Percentiles rank a stretch among this genome's conserved stretches.
phyloP scores from a whole-genome alignment of 257 asterid species.

The Primulina tabacum region DNA sequence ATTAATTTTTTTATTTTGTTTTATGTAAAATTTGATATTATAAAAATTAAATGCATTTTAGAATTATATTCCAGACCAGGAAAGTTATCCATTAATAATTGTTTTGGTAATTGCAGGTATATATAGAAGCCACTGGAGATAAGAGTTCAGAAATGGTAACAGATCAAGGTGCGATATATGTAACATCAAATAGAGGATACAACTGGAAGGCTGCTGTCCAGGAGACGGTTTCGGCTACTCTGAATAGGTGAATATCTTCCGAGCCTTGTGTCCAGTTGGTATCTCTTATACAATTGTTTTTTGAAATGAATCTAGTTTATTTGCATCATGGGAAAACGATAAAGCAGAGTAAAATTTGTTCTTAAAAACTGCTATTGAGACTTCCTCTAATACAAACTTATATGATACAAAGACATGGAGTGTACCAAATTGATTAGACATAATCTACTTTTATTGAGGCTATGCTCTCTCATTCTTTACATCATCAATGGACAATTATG shows the following conservation, averaged over 20 bases:
- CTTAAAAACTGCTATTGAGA: neutral
- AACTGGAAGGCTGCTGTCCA: constrained; percentile 98
- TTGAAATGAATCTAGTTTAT: neutral
- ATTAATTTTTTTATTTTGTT: neutral
- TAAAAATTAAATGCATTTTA: constrained; percentile 1
- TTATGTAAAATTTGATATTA: neutral
- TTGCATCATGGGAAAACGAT: neutral
- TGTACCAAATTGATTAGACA: neutral
- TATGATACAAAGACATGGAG: too few species aligned
- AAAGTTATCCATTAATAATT: constrained; percentile 12
- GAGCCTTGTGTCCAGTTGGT: constrained; percentile 13
- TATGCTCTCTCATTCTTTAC: neutral
- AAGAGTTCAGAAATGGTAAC: constrained; percentile 95
- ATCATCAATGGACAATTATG: neutral
- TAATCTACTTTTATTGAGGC: neutral
- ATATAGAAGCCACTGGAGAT: constrained; percentile 75
- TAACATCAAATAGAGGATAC: constrained; percentile 91
- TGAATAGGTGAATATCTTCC: constrained; percentile 63
- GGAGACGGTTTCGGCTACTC: constrained; percentile 97
- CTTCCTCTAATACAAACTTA: neutral
- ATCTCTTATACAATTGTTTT: neutral
- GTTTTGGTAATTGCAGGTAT: constrained; percentile 58
- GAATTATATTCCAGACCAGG: neutral
- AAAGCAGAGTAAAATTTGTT: neutral
- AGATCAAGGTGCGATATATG: constrained; percentile 90